Conservation (phyloP, 495 filamentous ascomycete species). For the Talaromyces adpressus region DNA sequence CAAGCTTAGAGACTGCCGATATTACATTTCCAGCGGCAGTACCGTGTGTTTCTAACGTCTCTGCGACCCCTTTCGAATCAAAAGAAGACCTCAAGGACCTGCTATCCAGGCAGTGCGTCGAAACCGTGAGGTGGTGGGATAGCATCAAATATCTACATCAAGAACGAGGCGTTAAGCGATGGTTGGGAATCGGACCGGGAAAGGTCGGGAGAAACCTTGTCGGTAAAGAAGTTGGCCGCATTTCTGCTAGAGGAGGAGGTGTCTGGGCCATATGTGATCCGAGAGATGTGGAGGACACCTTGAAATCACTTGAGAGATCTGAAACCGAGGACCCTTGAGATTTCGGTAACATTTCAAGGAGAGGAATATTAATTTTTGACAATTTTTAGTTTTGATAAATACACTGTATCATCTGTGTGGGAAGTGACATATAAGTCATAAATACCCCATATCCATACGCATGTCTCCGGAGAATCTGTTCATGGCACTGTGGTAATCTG, state of each 20-base stretch:
- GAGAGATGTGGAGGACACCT: conserved; percentile 68
- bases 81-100: conserved; percentile 67
- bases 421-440: neutral
- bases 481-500: neutral
- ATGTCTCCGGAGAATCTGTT: neutral
- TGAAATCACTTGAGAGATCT: conserved; percentile 67
- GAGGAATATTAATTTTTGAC: neutral
- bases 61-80: conserved; percentile 66
- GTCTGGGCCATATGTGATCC: conserved; percentile 90
- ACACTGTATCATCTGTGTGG: conserved; percentile 7
- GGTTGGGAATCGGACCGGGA: conserved; percentile 91
- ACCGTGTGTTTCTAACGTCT: conserved; percentile 81
- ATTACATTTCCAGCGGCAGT: conserved; percentile 68
- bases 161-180: conserved; percentile 72
- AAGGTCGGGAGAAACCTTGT: conserved; percentile 93
- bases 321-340: conserved; percentile 37
- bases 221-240: conserved; percentile 87
- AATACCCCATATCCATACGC: neutral
- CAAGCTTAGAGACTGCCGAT: conserved; percentile 49
- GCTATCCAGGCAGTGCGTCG: conserved; percentile 69
- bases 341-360: neutral
- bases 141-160: conserved; percentile 86
- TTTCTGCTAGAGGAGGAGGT: conserved; percentile 75
- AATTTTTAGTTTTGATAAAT: neutral
- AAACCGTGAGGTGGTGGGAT: conserved; percentile 92